phyloP scores from a whole-genome alignment of 306 rosid genomes.

The Rosa persica region DNA sequence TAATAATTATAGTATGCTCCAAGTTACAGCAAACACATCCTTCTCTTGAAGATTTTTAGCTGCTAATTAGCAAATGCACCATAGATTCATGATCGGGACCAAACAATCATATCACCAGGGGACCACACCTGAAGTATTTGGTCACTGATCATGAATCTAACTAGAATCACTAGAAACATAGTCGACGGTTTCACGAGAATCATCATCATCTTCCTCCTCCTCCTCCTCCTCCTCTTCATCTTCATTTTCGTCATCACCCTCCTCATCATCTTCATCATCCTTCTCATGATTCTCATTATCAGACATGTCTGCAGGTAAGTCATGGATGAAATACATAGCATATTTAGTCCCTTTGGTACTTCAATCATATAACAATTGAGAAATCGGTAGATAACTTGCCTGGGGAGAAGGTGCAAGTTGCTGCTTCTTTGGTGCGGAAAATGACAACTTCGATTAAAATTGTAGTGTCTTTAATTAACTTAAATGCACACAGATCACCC shows the following conservation, averaged over 20 bases:
- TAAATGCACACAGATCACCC: slow-evolving; percentile 20
- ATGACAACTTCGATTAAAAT: not conserved
- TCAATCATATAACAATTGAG: not conserved
- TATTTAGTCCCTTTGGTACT: not conserved
- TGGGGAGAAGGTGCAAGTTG: not conserved
- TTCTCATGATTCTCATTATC: not conserved
- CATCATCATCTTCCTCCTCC: not conserved
- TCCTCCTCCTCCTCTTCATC: not conserved
- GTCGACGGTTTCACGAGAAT: too few relatives aligned
- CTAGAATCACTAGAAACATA: too few relatives aligned
- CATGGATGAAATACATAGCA: not conserved
- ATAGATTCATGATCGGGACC: not conserved
- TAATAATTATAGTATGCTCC: not conserved
- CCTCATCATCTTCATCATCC: not conserved
- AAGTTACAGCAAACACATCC: not conserved
- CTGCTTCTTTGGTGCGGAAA: not conserved
- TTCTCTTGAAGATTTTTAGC: not conserved
- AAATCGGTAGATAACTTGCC: not conserved
- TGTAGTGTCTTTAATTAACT: not conserved
- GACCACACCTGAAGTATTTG: too few relatives aligned
- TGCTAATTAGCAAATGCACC: not conserved
- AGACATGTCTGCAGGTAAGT: not conserved
- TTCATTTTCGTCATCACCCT: not conserved
- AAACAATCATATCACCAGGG: too few relatives aligned
- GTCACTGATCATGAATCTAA: too few relatives aligned